Evolutionary conservation across 2,329 filamentous ascomycete genomes (phyloP).

Genomic region (Curvularia sp.): DNA sequence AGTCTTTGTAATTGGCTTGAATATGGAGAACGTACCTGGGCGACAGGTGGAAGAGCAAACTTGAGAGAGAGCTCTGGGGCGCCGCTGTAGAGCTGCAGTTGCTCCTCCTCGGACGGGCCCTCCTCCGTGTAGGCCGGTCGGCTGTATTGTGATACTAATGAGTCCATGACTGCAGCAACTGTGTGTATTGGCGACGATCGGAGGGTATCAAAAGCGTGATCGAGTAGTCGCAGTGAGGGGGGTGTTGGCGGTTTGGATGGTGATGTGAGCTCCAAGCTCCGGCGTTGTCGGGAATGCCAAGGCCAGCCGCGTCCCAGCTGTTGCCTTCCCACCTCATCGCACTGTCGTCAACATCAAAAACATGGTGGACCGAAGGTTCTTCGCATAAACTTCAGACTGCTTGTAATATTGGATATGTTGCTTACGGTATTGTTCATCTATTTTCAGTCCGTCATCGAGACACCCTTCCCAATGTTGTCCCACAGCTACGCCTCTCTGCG

Average conservation of each 20-base stretch:
- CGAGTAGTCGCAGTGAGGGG: conserved; percentile 20
- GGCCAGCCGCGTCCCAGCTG: conserved; percentile 21
- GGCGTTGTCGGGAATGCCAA: conserved; percentile 22
- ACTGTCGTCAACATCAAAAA: neutral
- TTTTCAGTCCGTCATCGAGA: neutral
- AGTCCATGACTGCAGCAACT: conserved; percentile 70
- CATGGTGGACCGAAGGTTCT: neutral
- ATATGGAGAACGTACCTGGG: conserved; percentile 66
- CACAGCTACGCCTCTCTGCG: neutral
- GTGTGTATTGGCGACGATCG: conserved; percentile 16
- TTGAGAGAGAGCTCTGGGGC: conserved; percentile 83
- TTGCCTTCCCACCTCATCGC: conserved; percentile 10
- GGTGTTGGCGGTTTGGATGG: conserved; percentile 25
- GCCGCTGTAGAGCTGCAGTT: conserved; percentile 72
- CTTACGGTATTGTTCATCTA: neutral
- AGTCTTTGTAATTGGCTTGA: neutral
- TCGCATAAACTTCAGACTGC: no score
- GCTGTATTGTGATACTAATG: conserved; percentile 91
- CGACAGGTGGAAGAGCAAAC: conserved; percentile 92
- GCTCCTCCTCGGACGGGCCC: conserved; percentile 73
- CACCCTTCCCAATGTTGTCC: neutral
- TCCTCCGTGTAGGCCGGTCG: conserved; percentile 77
- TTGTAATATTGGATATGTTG: neutral
- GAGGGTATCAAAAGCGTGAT: conserved; percentile 13
- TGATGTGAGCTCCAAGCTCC: conserved; percentile 26